Evolutionary conservation across 495 filamentous ascomycete genomes (phyloP), one percentile per base, ranked within the genome.

Genomic region (Opeltia flavorubescens): DNA sequence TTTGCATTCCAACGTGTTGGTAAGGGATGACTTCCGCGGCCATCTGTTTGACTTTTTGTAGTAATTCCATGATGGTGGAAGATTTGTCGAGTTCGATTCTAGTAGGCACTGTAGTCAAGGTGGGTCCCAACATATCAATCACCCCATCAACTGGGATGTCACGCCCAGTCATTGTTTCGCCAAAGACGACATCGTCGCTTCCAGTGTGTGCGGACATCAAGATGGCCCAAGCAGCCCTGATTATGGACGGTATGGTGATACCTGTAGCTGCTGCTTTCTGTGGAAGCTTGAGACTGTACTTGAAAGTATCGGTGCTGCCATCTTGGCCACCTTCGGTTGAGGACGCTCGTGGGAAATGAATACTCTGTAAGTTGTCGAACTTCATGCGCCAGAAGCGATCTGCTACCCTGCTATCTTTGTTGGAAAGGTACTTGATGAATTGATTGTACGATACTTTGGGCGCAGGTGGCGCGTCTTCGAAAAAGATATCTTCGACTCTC

Each of bases 171-270:
- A 77, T 51, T 8, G 68, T 75, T 48, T 70, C 70, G 5, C 74
- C 75, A 50, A 75, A 76, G 43, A 71, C 68, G 9, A 76, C 67
- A 51, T 77, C 74, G 3, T 60, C 55, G 17, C 62, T 66, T 0
- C 55, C 56, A 5, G 70, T 70, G 34, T 72, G 64, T 3, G 53
- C 53, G 6, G 67, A 62, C 26, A 75, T 18, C 1, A 77, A 57
- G 18, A 75, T 56, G 4, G 71, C 67, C 73, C 74, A 78, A 0
- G 71, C 73, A 28, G 72, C 71, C 30, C 70, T 65, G 13, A 78
- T 63, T 12, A 76, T 52, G 6, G 68, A 66, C 5, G 75, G 66
- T 0, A 66, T 42, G 1, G 72, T 76, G 31, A 71, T 58, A 15
- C 6, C 59, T 36, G 12, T 59, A 45, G 15, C 57, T 54, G 45